Evolutionary conservation across 2,329 filamentous ascomycete species (phyloP).

Genomic region (Verticillium zaregamsianum): DNA sequence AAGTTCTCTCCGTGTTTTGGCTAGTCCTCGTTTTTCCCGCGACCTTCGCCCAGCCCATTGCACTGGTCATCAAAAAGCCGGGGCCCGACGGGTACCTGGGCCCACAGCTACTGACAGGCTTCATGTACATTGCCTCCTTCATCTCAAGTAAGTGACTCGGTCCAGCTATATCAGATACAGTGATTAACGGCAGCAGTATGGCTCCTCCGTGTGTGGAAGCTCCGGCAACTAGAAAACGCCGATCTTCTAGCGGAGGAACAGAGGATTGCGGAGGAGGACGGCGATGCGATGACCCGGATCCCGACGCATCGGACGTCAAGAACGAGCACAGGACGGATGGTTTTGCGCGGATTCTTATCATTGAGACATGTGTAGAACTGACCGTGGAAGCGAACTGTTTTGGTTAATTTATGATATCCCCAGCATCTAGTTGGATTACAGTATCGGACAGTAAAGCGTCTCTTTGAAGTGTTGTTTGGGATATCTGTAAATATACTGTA

Average conservation of each 20-base stretch:
- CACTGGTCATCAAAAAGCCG: constrained; percentile 47
- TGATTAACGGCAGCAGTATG: constrained; percentile 4
- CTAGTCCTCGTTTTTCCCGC: constrained; percentile 65
- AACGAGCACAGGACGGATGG: background rate
- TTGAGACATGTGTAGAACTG: background rate
- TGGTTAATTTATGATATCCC: background rate
- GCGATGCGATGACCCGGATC: constrained; percentile 2
- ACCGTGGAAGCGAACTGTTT: background rate
- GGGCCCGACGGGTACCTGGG: constrained; percentile 43
- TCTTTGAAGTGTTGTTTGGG: no score
- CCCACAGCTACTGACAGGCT: constrained; percentile 54
- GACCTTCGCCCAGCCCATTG: constrained; percentile 65
- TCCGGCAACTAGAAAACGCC: constrained; percentile 8
- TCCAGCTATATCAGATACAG: no score
- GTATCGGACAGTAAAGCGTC: background rate
- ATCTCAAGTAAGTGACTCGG: constrained; percentile 30
- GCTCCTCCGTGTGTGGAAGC: constrained; percentile 13
- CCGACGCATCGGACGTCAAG: background rate
- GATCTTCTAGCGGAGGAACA: constrained; percentile 1
- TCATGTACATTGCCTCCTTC: constrained; percentile 55
- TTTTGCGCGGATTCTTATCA: background rate
- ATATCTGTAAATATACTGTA: no score
- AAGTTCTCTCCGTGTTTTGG: constrained; percentile 67
- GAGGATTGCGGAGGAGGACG: constrained; percentile 1
- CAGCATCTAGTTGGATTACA: background rate